A percentile compares a stretch with the other conserved stretches of the same genome.
These are phyloP conservation scores for Mortierella sp. DNA, from an alignment of 371 early-diverging fungal genomes.

Conservation along the genomic window DNA sequence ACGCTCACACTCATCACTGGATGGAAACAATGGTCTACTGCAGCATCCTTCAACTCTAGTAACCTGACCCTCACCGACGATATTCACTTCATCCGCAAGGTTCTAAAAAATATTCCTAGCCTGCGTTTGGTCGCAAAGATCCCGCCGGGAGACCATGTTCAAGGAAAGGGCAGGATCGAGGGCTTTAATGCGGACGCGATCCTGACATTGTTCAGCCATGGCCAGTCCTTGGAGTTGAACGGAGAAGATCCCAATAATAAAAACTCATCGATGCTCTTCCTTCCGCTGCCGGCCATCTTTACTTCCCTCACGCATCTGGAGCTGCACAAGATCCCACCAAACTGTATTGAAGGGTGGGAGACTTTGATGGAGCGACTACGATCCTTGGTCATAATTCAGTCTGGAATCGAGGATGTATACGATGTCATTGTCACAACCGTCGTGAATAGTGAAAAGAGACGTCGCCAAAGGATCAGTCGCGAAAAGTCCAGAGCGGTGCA, in stretches of 20 bases:
- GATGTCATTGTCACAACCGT: conserved; percentile 59
- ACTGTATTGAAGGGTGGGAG: conserved; percentile 64
- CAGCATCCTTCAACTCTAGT: conserved; percentile 45
- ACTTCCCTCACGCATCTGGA: conserved; percentile 65
- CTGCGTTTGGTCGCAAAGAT: conserved; percentile 62
- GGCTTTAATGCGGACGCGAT: conserved; percentile 61
- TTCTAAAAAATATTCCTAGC: conserved; percentile 62
- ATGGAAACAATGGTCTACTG: conserved; percentile 72
- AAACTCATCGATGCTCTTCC: conserved; percentile 15
- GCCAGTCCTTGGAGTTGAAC: conserved; percentile 27
- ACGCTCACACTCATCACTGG: conserved; percentile 71
- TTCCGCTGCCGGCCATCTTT: conserved; percentile 61
- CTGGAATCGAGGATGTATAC: conserved; percentile 62
- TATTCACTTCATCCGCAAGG: conserved; percentile 66
- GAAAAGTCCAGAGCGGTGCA: conserved; percentile 37
- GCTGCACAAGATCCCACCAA: conserved; percentile 62
- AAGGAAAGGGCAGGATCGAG: conserved; percentile 63
- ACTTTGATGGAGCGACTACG: conserved; percentile 57
- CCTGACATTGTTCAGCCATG: conserved; percentile 54
- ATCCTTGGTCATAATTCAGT: conserved; percentile 62
- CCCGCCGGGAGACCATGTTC: conserved; percentile 57
- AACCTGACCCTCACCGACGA: conserved; percentile 64
- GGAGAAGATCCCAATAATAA: conserved; percentile 1
- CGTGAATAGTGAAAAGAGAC: conserved; percentile 47
- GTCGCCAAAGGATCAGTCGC: conserved; percentile 33